These are phyloP conservation scores for Phytophthora kernoviae DNA, from an alignment of 352 stramenopile species.

Conservation along the genomic window DNA sequence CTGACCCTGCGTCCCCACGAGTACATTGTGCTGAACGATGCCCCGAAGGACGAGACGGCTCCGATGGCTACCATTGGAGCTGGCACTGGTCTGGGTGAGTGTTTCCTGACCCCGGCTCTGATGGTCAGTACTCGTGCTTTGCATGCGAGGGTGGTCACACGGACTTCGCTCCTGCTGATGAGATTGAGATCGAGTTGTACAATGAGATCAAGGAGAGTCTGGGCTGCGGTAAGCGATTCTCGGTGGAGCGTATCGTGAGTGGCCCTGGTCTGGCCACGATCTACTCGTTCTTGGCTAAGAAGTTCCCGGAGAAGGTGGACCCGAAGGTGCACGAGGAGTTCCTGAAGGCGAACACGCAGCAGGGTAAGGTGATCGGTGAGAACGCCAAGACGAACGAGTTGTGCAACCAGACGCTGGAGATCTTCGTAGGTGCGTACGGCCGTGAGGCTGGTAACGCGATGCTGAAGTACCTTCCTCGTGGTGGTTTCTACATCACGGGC, in stretches of 20 bases:
- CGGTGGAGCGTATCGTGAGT: conserved; percentile 94
- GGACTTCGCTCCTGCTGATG: conserved; percentile 91
- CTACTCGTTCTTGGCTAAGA: conserved; percentile 94
- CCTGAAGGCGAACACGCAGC: conserved; percentile 50
- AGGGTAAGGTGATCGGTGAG: conserved; percentile 81
- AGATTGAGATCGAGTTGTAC: conserved; percentile 87
- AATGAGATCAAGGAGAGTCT: conserved; percentile 81
- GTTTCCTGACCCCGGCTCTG: conserved; percentile 90
- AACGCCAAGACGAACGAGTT: conserved; percentile 83
- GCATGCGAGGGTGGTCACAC: conserved; percentile 94
- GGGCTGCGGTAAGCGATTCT: conserved; percentile 83
- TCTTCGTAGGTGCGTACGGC: conserved; percentile 95
- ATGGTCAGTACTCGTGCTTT: conserved; percentile 90
- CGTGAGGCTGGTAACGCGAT: conserved; percentile 92
- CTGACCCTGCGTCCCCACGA: conserved; percentile 93
- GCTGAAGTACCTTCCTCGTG: conserved; percentile 95
- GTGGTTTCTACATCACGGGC: conserved; percentile 96
- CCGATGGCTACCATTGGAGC: conserved; percentile 95
- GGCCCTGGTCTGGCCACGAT: conserved; percentile 95
- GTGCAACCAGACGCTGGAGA: conserved; percentile 89
- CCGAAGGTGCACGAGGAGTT: conserved; percentile 72
- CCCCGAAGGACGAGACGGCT: conserved; percentile 57
- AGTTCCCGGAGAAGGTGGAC: conserved; percentile 90
- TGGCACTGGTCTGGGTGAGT: conserved; percentile 96
- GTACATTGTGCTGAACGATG: conserved; percentile 88